Evolutionary conservation across 306 rosid genomes (phyloP).

Genomic region (Hippophae gyantsensis): DNA sequence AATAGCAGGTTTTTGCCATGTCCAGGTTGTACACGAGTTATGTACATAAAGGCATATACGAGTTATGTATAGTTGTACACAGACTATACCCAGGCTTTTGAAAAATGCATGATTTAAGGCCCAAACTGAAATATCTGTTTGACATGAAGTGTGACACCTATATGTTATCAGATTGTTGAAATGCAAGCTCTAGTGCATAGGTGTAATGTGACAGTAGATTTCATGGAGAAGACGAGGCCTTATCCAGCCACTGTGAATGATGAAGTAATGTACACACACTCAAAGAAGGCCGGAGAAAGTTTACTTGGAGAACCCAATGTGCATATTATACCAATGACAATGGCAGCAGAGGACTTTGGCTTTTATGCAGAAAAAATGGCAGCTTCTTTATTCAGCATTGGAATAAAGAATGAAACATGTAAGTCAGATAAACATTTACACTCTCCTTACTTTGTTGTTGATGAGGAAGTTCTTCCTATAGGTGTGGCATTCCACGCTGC

Average conservation of each 20-base stretch:
- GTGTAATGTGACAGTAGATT: slow-evolving; percentile 37
- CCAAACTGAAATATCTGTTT: too few relatives aligned
- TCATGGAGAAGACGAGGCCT: slow-evolving; percentile 30
- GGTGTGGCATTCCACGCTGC: slow-evolving; percentile 56
- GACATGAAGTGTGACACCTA: too few relatives aligned
- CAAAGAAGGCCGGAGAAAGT: slow-evolving; percentile 34
- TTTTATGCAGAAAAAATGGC: slow-evolving; percentile 38
- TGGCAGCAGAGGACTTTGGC: slow-evolving; percentile 58
- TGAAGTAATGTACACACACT: slow-evolving; percentile 31
- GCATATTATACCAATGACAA: slow-evolving; percentile 10
- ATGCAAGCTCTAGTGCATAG: slow-evolving; percentile 30
- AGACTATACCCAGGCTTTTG: too few relatives aligned
- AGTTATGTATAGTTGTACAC: too few relatives aligned
- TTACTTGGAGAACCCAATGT: slow-evolving; percentile 38
- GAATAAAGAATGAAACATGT: slow-evolving; percentile 22
- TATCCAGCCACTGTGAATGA: slow-evolving; percentile 40
- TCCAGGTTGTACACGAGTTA: too few relatives aligned
- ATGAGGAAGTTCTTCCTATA: slow-evolving; percentile 47
- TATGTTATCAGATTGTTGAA: slow-evolving; percentile 24
- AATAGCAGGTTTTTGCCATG: too few relatives aligned
- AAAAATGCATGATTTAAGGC: too few relatives aligned
- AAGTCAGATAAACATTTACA: slow-evolving; percentile 19
- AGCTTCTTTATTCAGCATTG: slow-evolving; percentile 32
- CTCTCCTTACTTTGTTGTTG: slow-evolving; percentile 35
- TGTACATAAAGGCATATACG: too few relatives aligned